Conservation (phyloP, 129 eudicot species). For the Heracleum sosnowskyi region DNA sequence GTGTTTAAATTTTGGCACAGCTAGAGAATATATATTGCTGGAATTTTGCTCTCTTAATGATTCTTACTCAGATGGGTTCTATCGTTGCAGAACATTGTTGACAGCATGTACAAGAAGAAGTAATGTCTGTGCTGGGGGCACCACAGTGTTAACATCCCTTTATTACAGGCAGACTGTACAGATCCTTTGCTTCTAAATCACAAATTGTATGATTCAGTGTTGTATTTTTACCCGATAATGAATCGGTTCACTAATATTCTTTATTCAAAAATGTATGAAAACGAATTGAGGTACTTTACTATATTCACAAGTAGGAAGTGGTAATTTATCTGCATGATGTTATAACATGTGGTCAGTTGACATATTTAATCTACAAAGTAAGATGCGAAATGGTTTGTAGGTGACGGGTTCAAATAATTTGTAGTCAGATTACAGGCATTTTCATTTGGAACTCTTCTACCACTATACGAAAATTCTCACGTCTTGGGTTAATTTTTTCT, state of each 20-base stretch:
- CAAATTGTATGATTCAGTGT: not conserved
- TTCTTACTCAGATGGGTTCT: not conserved
- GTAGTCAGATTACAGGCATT: too few relatives aligned
- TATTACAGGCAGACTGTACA: not conserved
- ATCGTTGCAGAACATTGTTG: slow-evolving; percentile 34
- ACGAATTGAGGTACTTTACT: not conserved
- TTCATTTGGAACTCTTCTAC: too few relatives aligned
- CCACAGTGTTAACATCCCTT: not conserved
- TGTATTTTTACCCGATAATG: not conserved
- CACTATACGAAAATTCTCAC: too few relatives aligned
- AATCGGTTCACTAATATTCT: not conserved
- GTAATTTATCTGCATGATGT: not conserved
- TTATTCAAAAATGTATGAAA: not conserved
- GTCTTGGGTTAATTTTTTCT: too few relatives aligned
- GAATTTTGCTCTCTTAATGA: too few relatives aligned
- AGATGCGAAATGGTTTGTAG: too few relatives aligned
- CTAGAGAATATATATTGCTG: too few relatives aligned
- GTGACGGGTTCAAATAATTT: too few relatives aligned
- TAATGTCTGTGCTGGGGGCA: slow-evolving; percentile 6
- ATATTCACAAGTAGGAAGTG: not conserved
- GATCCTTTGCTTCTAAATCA: not conserved
- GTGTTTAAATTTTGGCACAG: too few relatives aligned
- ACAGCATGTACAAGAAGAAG: slow-evolving; percentile 40
- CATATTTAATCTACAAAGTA: too few relatives aligned
- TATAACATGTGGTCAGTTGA: not conserved